Evolutionary conservation across 805 yeast species (phyloP), one percentile per base, ranked within the genome.

Genomic region (Pichia thaimueangensis): DNA sequence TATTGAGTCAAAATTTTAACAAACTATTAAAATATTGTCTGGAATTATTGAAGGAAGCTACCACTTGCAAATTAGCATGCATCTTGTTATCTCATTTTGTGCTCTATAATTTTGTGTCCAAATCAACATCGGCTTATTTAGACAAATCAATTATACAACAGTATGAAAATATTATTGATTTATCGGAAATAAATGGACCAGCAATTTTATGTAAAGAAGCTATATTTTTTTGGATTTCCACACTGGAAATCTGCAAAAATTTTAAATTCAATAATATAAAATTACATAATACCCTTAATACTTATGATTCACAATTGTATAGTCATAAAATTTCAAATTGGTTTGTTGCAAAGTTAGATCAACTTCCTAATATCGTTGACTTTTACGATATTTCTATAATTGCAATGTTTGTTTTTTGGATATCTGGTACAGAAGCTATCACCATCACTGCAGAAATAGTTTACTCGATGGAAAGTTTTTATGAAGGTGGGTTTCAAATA

Each of bases 171-270:
- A 40, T 78, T 2, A 60, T 74, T 36, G 82, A 79, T 29, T 54
- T 73, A 6, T 62, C 84, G 0, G 82, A 76, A 35, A 62, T 79
- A 0, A 74, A 73, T 55, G 91, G 91, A 0, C 91, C 93, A 2
- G 53, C 60, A 1, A 20, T 48, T 1, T 40, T 80, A 1, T 65
- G 70, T 36, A 62, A 70, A 33, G 75, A 70, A 37, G 63, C 82
- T 4, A 59, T 76, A 23, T 48, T 55, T 12, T 75, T 82, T 47
- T 82, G 89, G 89, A 58, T 65, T 39, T 49, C 65, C 0, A 48
- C 74, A 3, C 57, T 68, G 13, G 54, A 56, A 3, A 52, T 71
- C 9, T 64, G 73, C 15, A 61, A 59, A 27, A 55, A 54, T 2
- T 56, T 65, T 16, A 62, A 61, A 17, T 54, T 66, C 4, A 55